These are phyloP conservation scores for Penicillium palitans DNA, from an alignment of 2,329 filamentous ascomycete species.

Conservation along the genomic window DNA sequence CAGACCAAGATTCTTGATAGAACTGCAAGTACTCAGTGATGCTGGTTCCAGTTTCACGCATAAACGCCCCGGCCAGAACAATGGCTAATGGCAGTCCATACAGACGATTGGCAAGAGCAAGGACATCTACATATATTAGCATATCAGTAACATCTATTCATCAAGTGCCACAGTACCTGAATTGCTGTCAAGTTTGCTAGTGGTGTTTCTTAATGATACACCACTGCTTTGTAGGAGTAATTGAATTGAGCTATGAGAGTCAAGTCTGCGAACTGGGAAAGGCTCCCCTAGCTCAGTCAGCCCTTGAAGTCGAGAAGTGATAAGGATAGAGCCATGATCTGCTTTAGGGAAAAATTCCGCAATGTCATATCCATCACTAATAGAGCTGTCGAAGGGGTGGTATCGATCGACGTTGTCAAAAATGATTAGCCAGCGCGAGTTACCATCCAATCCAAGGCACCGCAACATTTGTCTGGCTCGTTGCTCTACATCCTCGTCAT, in stretches of 20 bases:
- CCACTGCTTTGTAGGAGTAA: conserved; percentile 19
- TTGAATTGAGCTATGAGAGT: conserved; percentile 8
- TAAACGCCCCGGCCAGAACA: conserved; percentile 48
- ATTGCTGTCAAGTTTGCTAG: neutral
- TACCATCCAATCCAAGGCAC: conserved; percentile 17
- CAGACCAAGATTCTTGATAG: conserved; percentile 43
- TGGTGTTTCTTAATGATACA: conserved; percentile 1
- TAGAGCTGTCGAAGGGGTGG: conserved; percentile 2
- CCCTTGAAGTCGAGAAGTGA: conserved; percentile 42
- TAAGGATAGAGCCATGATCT: conserved; percentile 45
- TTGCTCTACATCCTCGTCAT: conserved; percentile 19
- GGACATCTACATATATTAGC: conserved; percentile 25
- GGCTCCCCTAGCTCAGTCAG: conserved; percentile 34
- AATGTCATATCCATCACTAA: conserved; percentile 31
- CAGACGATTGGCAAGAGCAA: conserved; percentile 37
- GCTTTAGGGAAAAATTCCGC: conserved; percentile 30
- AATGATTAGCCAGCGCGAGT: conserved; percentile 29
- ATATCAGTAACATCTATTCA: neutral
- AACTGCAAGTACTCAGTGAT: conserved; percentile 43
- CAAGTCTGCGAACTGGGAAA: conserved; percentile 39
- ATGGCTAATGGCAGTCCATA: conserved; percentile 52
- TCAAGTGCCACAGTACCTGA: conserved; percentile 9
- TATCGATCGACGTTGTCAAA: conserved; percentile 13
- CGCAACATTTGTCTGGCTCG: conserved; percentile 15
- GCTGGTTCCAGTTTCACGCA: conserved; percentile 40